Evolutionary conservation across 495 filamentous ascomycete species (phyloP).

Genomic region (Neurospora sp.): DNA sequence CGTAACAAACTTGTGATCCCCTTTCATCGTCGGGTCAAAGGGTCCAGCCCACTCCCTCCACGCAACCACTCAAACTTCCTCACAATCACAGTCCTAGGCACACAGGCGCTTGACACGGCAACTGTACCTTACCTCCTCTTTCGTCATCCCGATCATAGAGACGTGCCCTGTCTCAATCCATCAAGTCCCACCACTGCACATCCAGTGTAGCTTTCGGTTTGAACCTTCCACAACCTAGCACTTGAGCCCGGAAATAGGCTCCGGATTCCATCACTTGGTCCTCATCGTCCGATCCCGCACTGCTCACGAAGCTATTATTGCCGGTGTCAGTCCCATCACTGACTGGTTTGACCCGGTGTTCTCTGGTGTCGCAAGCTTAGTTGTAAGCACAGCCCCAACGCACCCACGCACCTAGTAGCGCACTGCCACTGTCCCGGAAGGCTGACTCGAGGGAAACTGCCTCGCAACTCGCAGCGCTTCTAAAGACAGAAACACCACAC

Average conservation of each 20-base stretch:
- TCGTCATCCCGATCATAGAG: background rate
- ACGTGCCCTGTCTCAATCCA: background rate
- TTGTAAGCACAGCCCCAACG: conserved; percentile 25
- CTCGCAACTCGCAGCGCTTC: conserved; percentile 18
- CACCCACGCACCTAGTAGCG: background rate
- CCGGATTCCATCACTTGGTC: background rate
- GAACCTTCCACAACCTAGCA: background rate
- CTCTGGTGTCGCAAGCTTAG: conserved; percentile 8
- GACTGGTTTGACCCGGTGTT: background rate
- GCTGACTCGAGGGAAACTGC: conserved; percentile 26
- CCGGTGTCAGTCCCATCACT: background rate
- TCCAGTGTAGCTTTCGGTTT: background rate
- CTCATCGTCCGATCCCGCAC: background rate
- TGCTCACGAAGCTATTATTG: background rate
- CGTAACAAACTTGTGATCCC: background rate
- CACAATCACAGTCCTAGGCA: background rate
- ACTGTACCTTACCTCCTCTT: background rate
- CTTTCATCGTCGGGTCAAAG: background rate
- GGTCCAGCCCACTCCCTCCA: background rate
- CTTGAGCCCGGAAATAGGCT: background rate
- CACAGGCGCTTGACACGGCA: background rate
- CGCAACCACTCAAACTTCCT: background rate
- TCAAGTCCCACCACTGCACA: background rate
- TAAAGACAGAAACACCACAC: conserved; percentile 30
- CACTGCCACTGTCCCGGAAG: conserved; percentile 26